Evolutionary conservation across 2,329 filamentous ascomycete species (phyloP).

Genomic region (Sclerotinia sclerotiorum): DNA sequence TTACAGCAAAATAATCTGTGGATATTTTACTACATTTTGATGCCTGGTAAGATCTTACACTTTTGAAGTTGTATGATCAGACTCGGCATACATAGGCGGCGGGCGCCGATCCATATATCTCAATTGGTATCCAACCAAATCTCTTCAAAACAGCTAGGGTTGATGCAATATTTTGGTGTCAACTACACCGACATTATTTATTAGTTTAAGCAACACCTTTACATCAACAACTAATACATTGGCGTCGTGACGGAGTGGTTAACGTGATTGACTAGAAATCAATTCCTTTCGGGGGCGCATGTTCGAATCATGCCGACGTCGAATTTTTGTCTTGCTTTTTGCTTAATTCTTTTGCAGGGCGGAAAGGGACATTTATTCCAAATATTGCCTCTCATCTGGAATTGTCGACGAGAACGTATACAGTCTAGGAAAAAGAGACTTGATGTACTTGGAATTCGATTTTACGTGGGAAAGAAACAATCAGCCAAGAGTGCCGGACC

Average conservation of each 20-base stretch:
- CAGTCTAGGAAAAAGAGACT: neutral
- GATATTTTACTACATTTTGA: neutral
- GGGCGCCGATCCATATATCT: conserved; percentile 11
- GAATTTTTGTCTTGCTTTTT: neutral
- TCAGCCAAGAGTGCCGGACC: neutral
- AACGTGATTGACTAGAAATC: conserved; percentile 14
- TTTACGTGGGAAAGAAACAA: neutral
- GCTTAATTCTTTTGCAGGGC: neutral
- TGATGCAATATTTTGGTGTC: neutral
- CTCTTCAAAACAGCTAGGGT: neutral
- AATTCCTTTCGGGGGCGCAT: conserved; percentile 13
- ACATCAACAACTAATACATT: fast-evolving
- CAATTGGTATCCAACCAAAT: conserved; percentile 5
- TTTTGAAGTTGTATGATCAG: neutral
- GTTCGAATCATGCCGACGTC: conserved; percentile 15
- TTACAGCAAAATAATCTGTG: neutral
- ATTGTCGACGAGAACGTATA: neutral
- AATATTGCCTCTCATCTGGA: neutral
- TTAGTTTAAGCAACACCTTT: fast-evolving
- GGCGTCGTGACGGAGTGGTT: conserved; percentile 18
- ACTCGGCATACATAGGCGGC: neutral
- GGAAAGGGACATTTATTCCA: neutral
- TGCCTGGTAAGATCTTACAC: no score
- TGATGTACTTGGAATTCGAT: neutral
- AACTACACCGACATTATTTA: fast-evolving